phyloP scores from a whole-genome alignment of 192 early-diverging fungal species.

The Globomyces pollinis-pini region DNA sequence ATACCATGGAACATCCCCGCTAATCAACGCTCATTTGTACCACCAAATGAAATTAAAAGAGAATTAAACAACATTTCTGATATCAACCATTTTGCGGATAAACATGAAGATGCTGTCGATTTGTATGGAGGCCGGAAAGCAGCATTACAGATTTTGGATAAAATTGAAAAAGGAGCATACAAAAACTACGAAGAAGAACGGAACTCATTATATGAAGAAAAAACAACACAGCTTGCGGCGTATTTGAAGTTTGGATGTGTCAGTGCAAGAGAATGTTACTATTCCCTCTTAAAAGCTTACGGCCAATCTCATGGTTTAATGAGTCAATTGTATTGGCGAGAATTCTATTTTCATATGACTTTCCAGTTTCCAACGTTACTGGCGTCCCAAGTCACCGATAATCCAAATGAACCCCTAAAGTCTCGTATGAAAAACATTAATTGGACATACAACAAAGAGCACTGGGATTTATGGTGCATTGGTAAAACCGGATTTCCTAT shows the following conservation, averaged over 20 bases:
- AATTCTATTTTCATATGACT: conserved; percentile 11
- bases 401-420: conserved; percentile 44
- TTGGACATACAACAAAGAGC: conserved; percentile 41
- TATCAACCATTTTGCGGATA: too few species aligned
- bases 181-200: not conserved
- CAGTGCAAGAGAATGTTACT: not conserved
- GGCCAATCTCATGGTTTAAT: not conserved
- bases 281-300: not conserved
- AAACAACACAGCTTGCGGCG: not conserved
- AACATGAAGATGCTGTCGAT: too few species aligned
- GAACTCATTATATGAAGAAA: not conserved
- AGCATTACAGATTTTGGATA: conserved; percentile 1
- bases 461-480: conserved; percentile 49
- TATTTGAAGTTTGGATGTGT: conserved; percentile 12
- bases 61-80: not conserved
- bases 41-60: not conserved
- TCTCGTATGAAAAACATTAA: conserved; percentile 29
- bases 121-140: not conserved
- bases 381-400: conserved; percentile 30
- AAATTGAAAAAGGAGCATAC: not conserved
- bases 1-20: too few species aligned
- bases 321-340: conserved; percentile 10
- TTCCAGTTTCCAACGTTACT: not conserved
- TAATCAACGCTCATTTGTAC: not conserved
- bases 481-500: conserved; percentile 62